These are phyloP conservation scores for Rhodotorula glutinis DNA, from an alignment of 1,284 basidiomycete genomes.

Conservation along the genomic window DNA sequence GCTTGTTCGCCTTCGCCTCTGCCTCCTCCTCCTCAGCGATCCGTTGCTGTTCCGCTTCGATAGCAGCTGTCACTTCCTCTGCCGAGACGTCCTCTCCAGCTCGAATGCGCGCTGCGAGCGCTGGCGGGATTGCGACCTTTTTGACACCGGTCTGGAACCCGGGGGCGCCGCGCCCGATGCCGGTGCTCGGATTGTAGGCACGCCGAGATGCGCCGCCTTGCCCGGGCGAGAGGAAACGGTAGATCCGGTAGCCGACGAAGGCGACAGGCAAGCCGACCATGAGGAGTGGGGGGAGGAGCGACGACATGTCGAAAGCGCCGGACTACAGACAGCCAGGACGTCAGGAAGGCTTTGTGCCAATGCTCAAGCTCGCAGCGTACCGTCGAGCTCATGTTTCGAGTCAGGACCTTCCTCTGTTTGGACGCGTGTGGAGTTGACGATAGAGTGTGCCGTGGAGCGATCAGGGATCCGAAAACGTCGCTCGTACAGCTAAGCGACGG, in stretches of 20 bases:
- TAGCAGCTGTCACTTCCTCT: conserved; percentile 35
- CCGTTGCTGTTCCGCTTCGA: conserved; percentile 21
- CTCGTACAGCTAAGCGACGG: too few relatives aligned
- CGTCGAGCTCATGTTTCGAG: too few relatives aligned
- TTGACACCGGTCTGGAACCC: conserved; percentile 27
- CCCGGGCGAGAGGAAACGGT: conserved; percentile 11
- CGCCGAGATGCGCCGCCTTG: not conserved
- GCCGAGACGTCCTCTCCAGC: conserved; percentile 38
- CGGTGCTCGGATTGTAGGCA: conserved; percentile 23
- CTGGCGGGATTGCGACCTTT: conserved; percentile 20
- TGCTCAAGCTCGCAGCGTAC: too few relatives aligned
- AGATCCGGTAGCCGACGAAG: conserved; percentile 12
- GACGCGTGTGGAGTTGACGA: too few relatives aligned
- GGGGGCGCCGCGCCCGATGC: conserved; percentile 33
- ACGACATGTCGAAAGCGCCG: not conserved
- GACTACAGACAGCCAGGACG: not conserved
- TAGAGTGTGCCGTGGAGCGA: too few relatives aligned
- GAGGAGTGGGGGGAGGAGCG: conserved; percentile 27
- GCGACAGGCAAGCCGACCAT: conserved; percentile 16
- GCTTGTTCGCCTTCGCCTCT: conserved; percentile 1
- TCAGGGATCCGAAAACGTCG: too few relatives aligned
- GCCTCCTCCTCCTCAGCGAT: conserved; percentile 13
- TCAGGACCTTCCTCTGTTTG: too few relatives aligned
- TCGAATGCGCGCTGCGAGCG: conserved; percentile 33
- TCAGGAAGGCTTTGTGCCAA: too few relatives aligned